Evolutionary conservation across 495 filamentous ascomycete genomes (phyloP).

Genomic region (Penicillium verhagenii): DNA sequence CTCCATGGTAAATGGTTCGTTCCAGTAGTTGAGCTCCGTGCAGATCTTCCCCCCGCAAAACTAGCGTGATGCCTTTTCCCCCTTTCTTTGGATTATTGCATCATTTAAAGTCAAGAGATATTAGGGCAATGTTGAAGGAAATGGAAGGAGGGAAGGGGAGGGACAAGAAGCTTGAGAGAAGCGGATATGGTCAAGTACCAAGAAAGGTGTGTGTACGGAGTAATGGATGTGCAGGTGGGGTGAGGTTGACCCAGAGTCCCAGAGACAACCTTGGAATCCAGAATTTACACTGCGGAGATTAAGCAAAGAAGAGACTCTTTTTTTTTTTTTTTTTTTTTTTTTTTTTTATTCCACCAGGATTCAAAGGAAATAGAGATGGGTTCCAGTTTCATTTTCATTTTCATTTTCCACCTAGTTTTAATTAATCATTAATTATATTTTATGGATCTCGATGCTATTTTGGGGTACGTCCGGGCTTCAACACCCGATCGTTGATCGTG

Average conservation of each 20-base stretch:
- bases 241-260: constrained; percentile 22
- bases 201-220: constrained; percentile 1
- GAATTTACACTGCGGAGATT: constrained; percentile 24
- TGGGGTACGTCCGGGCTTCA: not conserved
- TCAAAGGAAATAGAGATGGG: too few species aligned
- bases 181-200: not conserved
- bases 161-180: too few species aligned
- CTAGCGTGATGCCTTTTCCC: constrained; percentile 11
- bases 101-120: constrained; percentile 12
- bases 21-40: constrained; percentile 3
- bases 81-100: too few species aligned
- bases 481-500: not conserved
- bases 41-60: constrained; percentile 9
- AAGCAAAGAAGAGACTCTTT: constrained; percentile 4
- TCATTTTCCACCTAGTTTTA: too few species aligned
- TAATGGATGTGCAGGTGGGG: constrained; percentile 7
- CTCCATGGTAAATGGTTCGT: constrained; percentile 30
- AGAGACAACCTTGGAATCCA: constrained; percentile 12
- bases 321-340: too few species aligned
- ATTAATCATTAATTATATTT: not conserved
- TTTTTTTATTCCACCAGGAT: too few species aligned
- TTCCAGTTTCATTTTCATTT: too few species aligned
- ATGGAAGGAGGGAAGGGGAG: too few species aligned
- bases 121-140: too few species aligned
- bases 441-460: not conserved